Base-by-base conservation (phyloP, 805 yeast genomes). In the Dipodascopsis uninucleata region DNA sequence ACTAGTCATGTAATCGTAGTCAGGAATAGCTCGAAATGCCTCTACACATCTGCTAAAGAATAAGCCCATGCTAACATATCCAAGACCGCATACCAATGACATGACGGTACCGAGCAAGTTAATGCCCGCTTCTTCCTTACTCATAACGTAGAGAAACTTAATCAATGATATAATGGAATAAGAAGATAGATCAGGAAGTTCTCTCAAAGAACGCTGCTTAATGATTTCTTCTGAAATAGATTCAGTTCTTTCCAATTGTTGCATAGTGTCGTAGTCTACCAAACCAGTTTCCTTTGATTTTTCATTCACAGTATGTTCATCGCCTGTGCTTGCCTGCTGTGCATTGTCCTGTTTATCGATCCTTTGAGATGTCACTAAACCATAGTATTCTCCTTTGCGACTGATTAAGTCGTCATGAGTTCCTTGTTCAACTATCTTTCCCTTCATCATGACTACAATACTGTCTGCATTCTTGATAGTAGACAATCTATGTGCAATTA, bases 401-500 rank as follows among this genome's bases (percentile, higher is more conserved):
- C 35, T 55, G 12, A 58, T 9, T 24, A 66, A 48, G 28, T 57
- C 59, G 5, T 52, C 53, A 39, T 63, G 68, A 5, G 44, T 49
- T 12, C 70, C 69, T 32, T 58, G 59, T 49, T 66, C 69, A 14
- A 58, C 73, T 45, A 72, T 74, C 46, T 68, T 74, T 4, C 75
- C 70, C 22, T 61, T 59, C 3, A 49, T 39, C 36, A 74, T 58
- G 6, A 74, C 77, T 38, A 74, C 63, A 2, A 74, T 64, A 34
- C 74, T 51, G 31, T 70, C 71, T 48, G 77, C 73, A 47, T 71
- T 71, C 45, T 63, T 65, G 26, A 74, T 72, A 1, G 78, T 74
- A 1, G 74, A 66, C 43, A 74, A 61, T 41, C 78, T 58, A 53
- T 74, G 77, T 6, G 78, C 78, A 48, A 74, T 74, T 49, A 68